These are phyloP conservation scores for Penicillium lagena DNA, from an alignment of 495 filamentous ascomycete genomes.

Conservation along the genomic window DNA sequence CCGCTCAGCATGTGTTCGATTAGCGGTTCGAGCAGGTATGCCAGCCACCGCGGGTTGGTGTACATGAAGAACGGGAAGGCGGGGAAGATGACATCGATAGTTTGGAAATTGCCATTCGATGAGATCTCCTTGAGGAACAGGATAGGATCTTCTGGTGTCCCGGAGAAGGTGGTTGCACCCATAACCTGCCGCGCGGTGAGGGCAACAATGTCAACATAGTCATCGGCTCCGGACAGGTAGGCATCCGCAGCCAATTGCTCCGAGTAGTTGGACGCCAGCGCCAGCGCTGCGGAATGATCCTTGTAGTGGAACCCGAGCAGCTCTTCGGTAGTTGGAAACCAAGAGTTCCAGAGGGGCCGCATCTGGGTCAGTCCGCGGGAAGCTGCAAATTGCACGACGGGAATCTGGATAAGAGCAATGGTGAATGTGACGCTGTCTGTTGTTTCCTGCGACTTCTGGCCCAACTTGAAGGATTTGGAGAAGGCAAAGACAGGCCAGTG, in stretches of 20 bases:
- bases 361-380: constrained; percentile 74
- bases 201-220: constrained; percentile 73
- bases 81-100: constrained; percentile 96
- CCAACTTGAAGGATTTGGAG: constrained; percentile 66
- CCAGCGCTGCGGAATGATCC: constrained; percentile 58
- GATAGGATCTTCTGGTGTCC: constrained; percentile 76
- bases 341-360: constrained; percentile 81
- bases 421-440: constrained; percentile 67
- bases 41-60: constrained; percentile 87
- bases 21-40: constrained; percentile 82
- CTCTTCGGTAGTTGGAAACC: constrained; percentile 56
- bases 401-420: constrained; percentile 75
- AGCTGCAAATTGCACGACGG: constrained; percentile 80
- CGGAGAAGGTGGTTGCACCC: constrained; percentile 82
- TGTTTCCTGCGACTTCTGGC: constrained; percentile 10
- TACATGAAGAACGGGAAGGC: constrained; percentile 93
- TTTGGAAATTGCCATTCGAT: constrained; percentile 90
- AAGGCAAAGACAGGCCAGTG: constrained; percentile 91
- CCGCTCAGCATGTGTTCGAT: constrained; percentile 88
- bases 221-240: constrained; percentile 41
- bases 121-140: constrained; percentile 95
- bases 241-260: constrained; percentile 72
- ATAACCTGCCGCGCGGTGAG: constrained; percentile 88
- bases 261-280: constrained; percentile 72
- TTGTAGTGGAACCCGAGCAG: constrained; percentile 70